Evolutionary conservation across 2,329 filamentous ascomycete genomes (phyloP).

Genomic region (Hymenoscyphus repandus): DNA sequence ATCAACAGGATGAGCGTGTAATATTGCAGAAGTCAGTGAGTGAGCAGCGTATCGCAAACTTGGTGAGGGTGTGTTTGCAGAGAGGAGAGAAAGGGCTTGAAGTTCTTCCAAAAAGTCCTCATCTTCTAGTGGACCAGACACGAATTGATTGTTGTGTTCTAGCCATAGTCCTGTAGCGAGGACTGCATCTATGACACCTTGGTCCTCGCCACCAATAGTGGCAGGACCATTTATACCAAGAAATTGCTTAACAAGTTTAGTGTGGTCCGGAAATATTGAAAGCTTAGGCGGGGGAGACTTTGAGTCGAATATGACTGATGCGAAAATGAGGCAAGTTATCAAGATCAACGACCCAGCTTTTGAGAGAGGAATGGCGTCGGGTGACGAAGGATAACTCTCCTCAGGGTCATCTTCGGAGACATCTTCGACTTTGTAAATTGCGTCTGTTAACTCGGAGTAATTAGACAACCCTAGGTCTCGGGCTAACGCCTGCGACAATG

Average conservation of each 20-base stretch:
- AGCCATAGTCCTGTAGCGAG: slow-evolving; percentile 56
- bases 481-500: slow-evolving; percentile 34
- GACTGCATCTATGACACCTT: slow-evolving; percentile 54
- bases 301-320: slow-evolving; percentile 55
- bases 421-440: slow-evolving; percentile 41
- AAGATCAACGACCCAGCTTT: slow-evolving; percentile 54
- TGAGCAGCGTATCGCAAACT: slow-evolving; percentile 33
- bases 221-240: slow-evolving; percentile 44
- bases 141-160: slow-evolving; percentile 43
- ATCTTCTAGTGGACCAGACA: slow-evolving; percentile 31
- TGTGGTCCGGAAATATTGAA: slow-evolving; percentile 56
- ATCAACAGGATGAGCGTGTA: slow-evolving; percentile 54
- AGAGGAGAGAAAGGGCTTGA: slow-evolving; percentile 39
- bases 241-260: slow-evolving; percentile 47
- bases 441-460: slow-evolving; percentile 39
- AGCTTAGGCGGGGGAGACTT: slow-evolving; percentile 48
- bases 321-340: slow-evolving; percentile 58
- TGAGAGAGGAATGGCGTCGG: slow-evolving; percentile 51
- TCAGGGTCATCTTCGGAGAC: slow-evolving; percentile 36
- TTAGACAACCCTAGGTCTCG: slow-evolving; percentile 51
- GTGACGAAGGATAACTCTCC: slow-evolving; percentile 41
- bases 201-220: slow-evolving; percentile 41
- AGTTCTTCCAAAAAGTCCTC: slow-evolving; percentile 54
- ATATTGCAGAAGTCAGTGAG: slow-evolving; percentile 30
- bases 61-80: slow-evolving; percentile 35